phyloP scores from a whole-genome alignment of 768 basidiomycete genomes.

The Phlebiopsis flavidoalba region DNA sequence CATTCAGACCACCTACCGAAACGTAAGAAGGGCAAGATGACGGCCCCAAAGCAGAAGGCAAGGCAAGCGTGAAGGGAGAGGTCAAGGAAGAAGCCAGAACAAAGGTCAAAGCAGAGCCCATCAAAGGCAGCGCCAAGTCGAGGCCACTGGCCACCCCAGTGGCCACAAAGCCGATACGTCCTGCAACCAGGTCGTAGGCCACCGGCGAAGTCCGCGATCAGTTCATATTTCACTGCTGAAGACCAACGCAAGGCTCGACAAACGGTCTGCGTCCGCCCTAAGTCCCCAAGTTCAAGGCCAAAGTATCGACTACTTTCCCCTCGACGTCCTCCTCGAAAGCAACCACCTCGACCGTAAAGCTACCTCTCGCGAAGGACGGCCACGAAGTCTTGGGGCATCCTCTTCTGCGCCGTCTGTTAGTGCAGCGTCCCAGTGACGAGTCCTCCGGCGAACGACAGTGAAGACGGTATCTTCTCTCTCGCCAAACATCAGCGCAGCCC shows the following conservation, averaged over 20 bases:
- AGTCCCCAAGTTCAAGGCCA: slow-evolving; percentile 38
- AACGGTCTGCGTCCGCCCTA: slow-evolving; percentile 25
- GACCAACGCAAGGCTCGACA: slow-evolving; percentile 34
- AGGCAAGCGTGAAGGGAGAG: neutral
- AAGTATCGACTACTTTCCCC: slow-evolving; percentile 12
- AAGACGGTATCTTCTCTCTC: slow-evolving; percentile 46
- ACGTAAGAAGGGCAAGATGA: slow-evolving; percentile 6
- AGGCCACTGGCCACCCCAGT: neutral
- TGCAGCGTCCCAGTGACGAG: slow-evolving; percentile 19
- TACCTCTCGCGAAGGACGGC: neutral
- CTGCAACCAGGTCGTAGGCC: neutral
- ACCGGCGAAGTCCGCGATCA: slow-evolving; percentile 8
- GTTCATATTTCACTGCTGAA: slow-evolving; percentile 21
- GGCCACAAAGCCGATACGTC: neutral
- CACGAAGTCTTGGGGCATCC: neutral
- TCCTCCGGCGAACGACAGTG: slow-evolving; percentile 41
- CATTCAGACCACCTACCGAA: neutral
- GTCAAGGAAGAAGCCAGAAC: slow-evolving; percentile 7
- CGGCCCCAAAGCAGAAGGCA: too few relatives aligned
- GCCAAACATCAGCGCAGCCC: slow-evolving; percentile 58
- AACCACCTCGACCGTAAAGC: neutral
- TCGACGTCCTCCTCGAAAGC: slow-evolving; percentile 7
- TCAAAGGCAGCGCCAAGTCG: neutral
- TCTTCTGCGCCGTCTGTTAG: slow-evolving; percentile 15
- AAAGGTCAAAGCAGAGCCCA: neutral